Conservation (phyloP, 495 filamentous ascomycete genomes). For the Podospora tetraspora region DNA sequence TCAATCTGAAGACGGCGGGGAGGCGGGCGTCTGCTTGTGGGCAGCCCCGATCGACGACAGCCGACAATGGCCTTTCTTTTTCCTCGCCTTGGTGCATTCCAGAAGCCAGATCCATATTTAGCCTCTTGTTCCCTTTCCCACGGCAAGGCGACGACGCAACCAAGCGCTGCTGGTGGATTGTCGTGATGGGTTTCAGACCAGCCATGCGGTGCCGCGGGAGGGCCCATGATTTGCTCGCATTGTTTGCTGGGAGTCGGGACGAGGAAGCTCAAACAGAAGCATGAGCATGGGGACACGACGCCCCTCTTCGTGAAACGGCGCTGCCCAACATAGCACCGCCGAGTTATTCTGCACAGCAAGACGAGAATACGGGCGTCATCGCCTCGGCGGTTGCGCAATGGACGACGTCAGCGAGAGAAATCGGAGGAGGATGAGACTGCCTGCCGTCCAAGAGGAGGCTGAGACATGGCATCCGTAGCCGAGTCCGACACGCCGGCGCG, state of each 20-base stretch:
- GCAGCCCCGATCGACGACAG: background rate
- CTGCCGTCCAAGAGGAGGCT: background rate
- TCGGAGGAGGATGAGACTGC: background rate
- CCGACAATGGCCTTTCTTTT: slow-evolving; percentile 1
- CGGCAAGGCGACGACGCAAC: too few species aligned
- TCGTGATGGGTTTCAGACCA: slow-evolving; percentile 7
- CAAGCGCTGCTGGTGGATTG: background rate
- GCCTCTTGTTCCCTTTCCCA: slow-evolving; percentile 6
- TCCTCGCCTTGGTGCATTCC: background rate
- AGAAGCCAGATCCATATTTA: slow-evolving; percentile 1
- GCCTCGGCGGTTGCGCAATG: background rate
- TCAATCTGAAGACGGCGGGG: background rate
- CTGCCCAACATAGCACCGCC: background rate
- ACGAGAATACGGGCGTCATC: background rate
- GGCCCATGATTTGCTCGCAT: slow-evolving; percentile 6
- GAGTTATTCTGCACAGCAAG: background rate
- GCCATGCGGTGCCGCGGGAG: background rate
- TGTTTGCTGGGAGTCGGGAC: background rate
- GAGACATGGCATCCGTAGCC: background rate
- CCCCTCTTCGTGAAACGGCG: background rate
- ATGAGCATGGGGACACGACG: background rate
- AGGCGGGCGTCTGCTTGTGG: background rate
- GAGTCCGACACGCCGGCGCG: background rate
- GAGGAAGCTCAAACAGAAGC: slow-evolving; percentile 5
- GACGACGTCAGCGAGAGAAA: background rate